Evolutionary conservation across 495 filamentous ascomycete genomes (phyloP).

Genomic region (Schizothecium vesticola): DNA sequence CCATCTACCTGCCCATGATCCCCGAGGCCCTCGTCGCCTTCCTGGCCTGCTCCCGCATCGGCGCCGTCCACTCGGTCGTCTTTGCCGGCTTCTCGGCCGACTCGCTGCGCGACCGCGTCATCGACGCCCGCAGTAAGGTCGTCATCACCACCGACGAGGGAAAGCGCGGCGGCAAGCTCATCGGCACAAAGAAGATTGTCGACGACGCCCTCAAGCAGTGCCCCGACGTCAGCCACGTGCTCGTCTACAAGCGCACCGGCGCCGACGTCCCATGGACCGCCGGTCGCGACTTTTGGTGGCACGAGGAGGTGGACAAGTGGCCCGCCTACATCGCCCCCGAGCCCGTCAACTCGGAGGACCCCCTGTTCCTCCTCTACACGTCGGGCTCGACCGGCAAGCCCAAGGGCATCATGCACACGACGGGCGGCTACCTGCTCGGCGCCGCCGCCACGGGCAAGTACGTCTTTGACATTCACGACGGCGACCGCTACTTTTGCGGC

Average conservation of each 20-base stretch:
- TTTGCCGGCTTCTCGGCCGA: constrained; percentile 98
- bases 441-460: constrained; percentile 95
- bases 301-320: constrained; percentile 95
- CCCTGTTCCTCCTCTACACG: constrained; percentile 95
- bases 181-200: constrained; percentile 98
- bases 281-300: constrained; percentile 95
- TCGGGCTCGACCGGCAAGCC: constrained; percentile 97
- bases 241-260: constrained; percentile 95
- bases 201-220: constrained; percentile 97
- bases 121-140: constrained; percentile 83
- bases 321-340: constrained; percentile 85
- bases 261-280: constrained; percentile 85
- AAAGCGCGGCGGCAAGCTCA: constrained; percentile 94
- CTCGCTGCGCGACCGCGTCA: constrained; percentile 90
- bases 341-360: constrained; percentile 86
- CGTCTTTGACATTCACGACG: constrained; percentile 95
- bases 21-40: constrained; percentile 90
- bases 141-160: constrained; percentile 97
- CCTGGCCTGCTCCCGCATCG: constrained; percentile 86
- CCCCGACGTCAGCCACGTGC: constrained; percentile 75
- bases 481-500: constrained; percentile 92
- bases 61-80: constrained; percentile 95
- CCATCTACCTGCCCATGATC: constrained; percentile 98
- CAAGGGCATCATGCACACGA: constrained; percentile 99
- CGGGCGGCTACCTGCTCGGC: constrained; percentile 86